phyloP scores from a whole-genome alignment of 352 stramenopile genomes.

The Phytopythium boreale region DNA sequence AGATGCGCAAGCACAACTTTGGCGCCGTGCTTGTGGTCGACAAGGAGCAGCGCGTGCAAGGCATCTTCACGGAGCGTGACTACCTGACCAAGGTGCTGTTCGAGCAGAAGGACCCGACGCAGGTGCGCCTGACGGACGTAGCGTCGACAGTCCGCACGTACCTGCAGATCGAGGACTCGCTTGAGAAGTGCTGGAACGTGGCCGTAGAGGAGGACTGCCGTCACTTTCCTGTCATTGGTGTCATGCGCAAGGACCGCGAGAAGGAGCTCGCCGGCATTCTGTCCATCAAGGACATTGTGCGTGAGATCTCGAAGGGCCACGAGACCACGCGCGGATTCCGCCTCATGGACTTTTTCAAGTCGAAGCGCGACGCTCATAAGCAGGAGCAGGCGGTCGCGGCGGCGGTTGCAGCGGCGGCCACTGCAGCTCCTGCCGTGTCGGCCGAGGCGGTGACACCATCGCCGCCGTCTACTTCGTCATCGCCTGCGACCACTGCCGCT shows the following conservation, averaged over 20 bases:
- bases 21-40: constrained; percentile 80
- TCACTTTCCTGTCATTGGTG: constrained; percentile 80
- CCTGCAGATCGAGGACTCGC: constrained; percentile 73
- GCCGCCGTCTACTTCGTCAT: not conserved
- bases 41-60: constrained; percentile 77
- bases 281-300: constrained; percentile 86
- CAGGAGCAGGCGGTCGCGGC: constrained; percentile 30
- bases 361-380: constrained; percentile 28
- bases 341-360: constrained; percentile 87
- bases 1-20: constrained; percentile 79
- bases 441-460: not conserved
- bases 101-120: constrained; percentile 57
- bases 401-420: constrained; percentile 16
- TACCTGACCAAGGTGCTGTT: constrained; percentile 82
- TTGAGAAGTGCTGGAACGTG: constrained; percentile 79
- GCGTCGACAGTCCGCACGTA: constrained; percentile 50
- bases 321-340: constrained; percentile 70
- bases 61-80: constrained; percentile 85
- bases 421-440: constrained; percentile 1
- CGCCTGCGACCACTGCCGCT: not conserved
- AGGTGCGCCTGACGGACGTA: constrained; percentile 54
- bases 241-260: constrained; percentile 68
- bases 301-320: constrained; percentile 80
- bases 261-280: constrained; percentile 81
- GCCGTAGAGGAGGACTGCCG: constrained; percentile 64